Conservation (phyloP, 2,329 filamentous ascomycete species). For the Emergomyces africanus region DNA sequence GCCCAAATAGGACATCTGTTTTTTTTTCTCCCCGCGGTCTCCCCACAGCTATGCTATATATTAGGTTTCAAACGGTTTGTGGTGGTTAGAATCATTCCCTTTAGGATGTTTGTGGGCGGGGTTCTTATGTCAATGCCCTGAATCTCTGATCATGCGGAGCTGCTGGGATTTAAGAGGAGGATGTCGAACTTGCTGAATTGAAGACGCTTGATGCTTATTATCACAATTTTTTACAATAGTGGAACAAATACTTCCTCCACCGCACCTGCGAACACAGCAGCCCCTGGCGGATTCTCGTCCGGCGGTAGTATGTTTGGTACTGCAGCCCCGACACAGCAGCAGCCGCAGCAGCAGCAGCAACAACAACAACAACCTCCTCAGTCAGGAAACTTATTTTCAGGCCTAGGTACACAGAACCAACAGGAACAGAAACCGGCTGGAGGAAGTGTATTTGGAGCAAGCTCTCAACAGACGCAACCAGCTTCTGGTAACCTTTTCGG, state of each 20-base stretch:
- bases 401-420: conserved; percentile 13
- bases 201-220: background rate
- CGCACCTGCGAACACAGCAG: background rate
- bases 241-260: conserved; percentile 2
- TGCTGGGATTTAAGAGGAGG: background rate
- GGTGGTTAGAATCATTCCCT: background rate
- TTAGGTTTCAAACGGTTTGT: background rate
- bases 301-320: conserved; percentile 17
- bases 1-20: background rate
- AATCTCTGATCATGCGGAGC: background rate
- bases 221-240: background rate
- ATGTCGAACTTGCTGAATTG: background rate
- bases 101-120: background rate
- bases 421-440: conserved; percentile 14
- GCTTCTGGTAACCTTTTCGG: conserved; percentile 12
- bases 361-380: conserved; percentile 16
- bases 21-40: background rate
- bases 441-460: conserved; percentile 3
- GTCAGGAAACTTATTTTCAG: conserved; percentile 20
- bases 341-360: too few relatives aligned
- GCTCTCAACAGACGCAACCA: conserved; percentile 7
- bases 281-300: conserved; percentile 8
- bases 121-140: background rate
- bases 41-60: background rate
- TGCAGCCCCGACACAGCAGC: conserved; percentile 20